Conservation (phyloP, 768 basidiomycete species). For the Suillus weaverae region DNA sequence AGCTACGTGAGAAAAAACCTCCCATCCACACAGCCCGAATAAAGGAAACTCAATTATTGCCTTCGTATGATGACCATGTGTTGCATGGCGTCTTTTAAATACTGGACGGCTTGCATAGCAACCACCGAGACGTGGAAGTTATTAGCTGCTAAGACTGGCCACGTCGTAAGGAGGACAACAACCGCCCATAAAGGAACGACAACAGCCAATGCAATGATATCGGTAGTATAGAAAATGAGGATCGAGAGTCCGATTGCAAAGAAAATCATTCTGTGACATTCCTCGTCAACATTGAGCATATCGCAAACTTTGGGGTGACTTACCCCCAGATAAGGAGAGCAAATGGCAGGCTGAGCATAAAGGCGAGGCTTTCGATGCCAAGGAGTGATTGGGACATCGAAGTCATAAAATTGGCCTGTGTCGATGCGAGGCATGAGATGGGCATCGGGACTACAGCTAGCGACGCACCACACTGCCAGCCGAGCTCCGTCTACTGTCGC, state of each 20-base stretch:
- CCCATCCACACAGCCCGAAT: neutral
- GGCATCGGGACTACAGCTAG: neutral
- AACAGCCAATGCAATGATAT: conserved; percentile 1
- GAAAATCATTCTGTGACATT: conserved; percentile 11
- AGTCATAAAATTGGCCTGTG: conserved; percentile 20
- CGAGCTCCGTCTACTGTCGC: conserved; percentile 22
- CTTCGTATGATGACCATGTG: neutral
- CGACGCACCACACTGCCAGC: conserved; percentile 31
- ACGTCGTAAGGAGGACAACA: neutral
- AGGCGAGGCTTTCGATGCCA: conserved; percentile 30
- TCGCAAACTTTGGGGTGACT: conserved; percentile 2
- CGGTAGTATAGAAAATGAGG: conserved; percentile 5
- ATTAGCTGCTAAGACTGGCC: conserved; percentile 3
- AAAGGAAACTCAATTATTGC: neutral
- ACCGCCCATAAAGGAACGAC: conserved; percentile 9
- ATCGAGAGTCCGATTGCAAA: conserved; percentile 13
- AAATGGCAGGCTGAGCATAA: conserved; percentile 35
- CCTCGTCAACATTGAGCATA: neutral
- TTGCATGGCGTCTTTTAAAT: neutral
- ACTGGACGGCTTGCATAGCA: neutral
- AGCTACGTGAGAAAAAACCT: neutral
- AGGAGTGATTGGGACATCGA: conserved; percentile 11
- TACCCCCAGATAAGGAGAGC: conserved; percentile 35
- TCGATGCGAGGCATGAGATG: neutral
- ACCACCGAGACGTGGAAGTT: neutral